Percentiles rank a stretch among this genome's conserved stretches.
These are phyloP conservation scores for Russula compacta DNA, from an alignment of 768 basidiomycete genomes.

Conservation along the genomic window DNA sequence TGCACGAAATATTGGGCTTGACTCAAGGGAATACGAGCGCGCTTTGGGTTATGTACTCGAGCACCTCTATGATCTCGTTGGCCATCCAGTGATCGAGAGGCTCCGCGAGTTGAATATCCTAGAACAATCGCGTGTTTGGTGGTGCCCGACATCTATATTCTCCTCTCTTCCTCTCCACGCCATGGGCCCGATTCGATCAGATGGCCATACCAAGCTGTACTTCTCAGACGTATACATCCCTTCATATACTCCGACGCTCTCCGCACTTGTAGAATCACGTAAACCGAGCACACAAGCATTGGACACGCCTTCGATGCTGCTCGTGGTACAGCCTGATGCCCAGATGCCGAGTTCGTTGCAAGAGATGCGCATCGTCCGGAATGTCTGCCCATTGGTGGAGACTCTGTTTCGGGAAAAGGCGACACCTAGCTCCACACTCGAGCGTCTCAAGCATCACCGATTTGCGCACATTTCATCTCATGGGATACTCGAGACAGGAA, in stretches of 20 bases:
- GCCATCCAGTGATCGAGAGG: background rate
- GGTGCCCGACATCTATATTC: background rate
- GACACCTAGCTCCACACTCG: background rate
- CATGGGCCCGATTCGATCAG: background rate
- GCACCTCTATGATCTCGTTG: background rate
- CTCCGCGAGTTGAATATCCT: background rate
- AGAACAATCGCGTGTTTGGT: background rate
- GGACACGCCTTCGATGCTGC: background rate
- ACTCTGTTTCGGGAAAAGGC: background rate
- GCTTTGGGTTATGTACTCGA: background rate
- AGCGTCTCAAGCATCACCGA: background rate
- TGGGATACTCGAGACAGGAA: background rate
- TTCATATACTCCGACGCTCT: background rate
- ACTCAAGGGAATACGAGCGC: background rate
- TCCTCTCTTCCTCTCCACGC: background rate
- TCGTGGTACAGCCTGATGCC: background rate
- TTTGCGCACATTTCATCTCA: background rate
- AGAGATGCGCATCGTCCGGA: background rate
- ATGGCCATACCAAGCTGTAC: background rate
- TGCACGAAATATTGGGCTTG: background rate
- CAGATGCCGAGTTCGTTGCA: background rate
- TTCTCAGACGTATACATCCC: background rate
- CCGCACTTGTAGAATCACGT: background rate
- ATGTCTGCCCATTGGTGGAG: background rate
- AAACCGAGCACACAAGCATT: slow-evolving; percentile 23